Evolutionary conservation across 768 basidiomycete genomes (phyloP).

Genomic region (Naganishia vaughanmartiniae): DNA sequence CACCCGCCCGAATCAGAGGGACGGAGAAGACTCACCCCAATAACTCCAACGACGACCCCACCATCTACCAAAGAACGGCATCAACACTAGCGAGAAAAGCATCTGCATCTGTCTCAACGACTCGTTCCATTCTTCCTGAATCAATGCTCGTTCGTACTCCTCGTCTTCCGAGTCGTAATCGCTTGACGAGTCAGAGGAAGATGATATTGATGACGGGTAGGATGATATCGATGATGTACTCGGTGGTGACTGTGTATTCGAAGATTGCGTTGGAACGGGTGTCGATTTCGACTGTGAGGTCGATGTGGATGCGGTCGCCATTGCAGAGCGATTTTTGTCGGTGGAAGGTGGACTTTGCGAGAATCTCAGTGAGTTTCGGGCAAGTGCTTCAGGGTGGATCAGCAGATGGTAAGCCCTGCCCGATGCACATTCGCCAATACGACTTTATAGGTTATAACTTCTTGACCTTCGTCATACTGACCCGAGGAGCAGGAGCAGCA

Average conservation of each 20-base stretch:
- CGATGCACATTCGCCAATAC: too few species aligned
- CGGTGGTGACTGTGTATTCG: constrained; percentile 5
- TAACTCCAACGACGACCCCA: constrained; percentile 80
- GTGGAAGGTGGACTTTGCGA: background rate
- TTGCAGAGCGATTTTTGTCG: background rate
- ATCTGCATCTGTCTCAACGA: constrained; percentile 78
- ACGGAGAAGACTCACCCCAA: constrained; percentile 66
- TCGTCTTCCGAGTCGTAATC: constrained; percentile 67
- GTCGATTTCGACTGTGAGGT: background rate
- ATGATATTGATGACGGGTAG: constrained; percentile 29
- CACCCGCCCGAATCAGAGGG: too few species aligned
- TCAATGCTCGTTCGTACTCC: constrained; percentile 57
- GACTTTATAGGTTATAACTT: too few species aligned
- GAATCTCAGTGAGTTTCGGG: background rate
- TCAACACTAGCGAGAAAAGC: constrained; percentile 71
- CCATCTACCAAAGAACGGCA: constrained; percentile 86
- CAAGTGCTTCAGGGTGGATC: background rate
- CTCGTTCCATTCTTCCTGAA: constrained; percentile 92
- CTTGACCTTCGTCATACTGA: background rate
- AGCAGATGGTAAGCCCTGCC: too few species aligned
- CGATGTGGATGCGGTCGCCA: constrained; percentile 2
- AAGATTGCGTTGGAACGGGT: background rate
- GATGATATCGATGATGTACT: constrained; percentile 24
- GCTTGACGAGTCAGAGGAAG: constrained; percentile 54
- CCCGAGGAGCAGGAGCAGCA: too few species aligned